Evolutionary conservation across 2,329 filamentous ascomycete genomes (phyloP).

Genomic region (Amylocarpus encephaloides): DNA sequence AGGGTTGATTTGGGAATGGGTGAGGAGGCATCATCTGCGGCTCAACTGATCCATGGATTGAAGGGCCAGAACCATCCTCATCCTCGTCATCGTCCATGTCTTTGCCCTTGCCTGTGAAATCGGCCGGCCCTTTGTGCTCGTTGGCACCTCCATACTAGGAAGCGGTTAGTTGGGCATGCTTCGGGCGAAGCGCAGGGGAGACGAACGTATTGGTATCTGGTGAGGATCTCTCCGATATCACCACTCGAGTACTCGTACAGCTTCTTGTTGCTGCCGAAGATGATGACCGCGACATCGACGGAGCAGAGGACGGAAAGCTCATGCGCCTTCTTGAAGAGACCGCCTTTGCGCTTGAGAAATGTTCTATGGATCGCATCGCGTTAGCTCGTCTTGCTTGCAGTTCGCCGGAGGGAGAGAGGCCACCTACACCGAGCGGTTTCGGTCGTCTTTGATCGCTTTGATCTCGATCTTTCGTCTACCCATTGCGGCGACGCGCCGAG

Average conservation of each 20-base stretch:
- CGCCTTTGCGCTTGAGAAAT: conserved; percentile 97
- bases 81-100: conserved; percentile 75
- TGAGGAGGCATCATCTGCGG: conserved; percentile 63
- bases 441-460: conserved; percentile 98
- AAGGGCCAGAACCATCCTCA: conserved; percentile 65
- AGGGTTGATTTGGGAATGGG: conserved; percentile 58
- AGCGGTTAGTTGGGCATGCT: conserved; percentile 17
- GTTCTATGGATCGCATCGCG: conserved; percentile 51
- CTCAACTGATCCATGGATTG: conserved; percentile 35
- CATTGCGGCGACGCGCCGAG: conserved; percentile 51
- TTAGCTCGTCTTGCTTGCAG: conserved; percentile 1
- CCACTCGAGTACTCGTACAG: conserved; percentile 94
- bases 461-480: conserved; percentile 99
- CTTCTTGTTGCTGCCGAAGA: conserved; percentile 98
- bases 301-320: conserved; percentile 97
- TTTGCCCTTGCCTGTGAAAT: conserved; percentile 75
- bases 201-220: conserved; percentile 85
- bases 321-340: conserved; percentile 98
- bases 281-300: conserved; percentile 96
- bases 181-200: conserved; percentile 2
- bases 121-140: conserved; percentile 90
- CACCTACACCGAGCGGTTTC: conserved; percentile 88
- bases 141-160: conserved; percentile 80
- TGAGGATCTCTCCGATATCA: conserved; percentile 87
- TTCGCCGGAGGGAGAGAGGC: neutral